Base-by-base conservation (phyloP, 2,329 filamentous ascomycete species). In the Shiraia sp. region DNA sequence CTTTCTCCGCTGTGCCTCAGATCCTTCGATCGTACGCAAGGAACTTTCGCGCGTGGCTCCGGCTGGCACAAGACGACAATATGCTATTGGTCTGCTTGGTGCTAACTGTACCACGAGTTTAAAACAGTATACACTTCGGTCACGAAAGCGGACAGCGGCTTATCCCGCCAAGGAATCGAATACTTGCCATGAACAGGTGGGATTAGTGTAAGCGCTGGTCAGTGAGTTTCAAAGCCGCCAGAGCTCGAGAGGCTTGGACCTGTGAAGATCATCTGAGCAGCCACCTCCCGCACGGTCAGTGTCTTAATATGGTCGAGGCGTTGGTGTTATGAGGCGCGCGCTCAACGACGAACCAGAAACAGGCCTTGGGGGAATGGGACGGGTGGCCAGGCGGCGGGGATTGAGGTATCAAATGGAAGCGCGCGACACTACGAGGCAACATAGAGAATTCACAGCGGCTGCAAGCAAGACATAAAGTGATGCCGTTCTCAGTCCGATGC, bases 321-420 rank as follows among this genome's bases (percentile, higher is more conserved):
- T 57, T 59, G 57, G 63, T 56, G 50, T 57, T 54, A 47, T 58
- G 57, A 65, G 62, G 62, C 64, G 64, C 63, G 61, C 63, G 59
- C 53, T 47, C 61, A 55, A 44, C 33, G 55, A 51, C 59, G 53
- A 62, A 61, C 53, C 59, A 64, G 55, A 62, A 58, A 61, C 47
- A 48, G 55, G 46, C 50, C 41, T 55, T 47, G 38, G 33, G 57
- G 49, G 32, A 32, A 43, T 57, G 42, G 54, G 61, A 62, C 57
- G 53, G 61, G 53, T 48, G 49, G 54, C 40, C 53, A 36, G 52
- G 51, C 47, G 53, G 49, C 55, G 34, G 49, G 45, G 51, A 40
- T 36, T n/a, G 47, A 35, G 51, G 52, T 47, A 59, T 52, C 49
- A 52, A 40, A n/a, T 55, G 63, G 60, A 67, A 67, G 65, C 65